phyloP scores from a whole-genome alignment of 176 grass and related monocot species.

The Oryza brachyantha region DNA sequence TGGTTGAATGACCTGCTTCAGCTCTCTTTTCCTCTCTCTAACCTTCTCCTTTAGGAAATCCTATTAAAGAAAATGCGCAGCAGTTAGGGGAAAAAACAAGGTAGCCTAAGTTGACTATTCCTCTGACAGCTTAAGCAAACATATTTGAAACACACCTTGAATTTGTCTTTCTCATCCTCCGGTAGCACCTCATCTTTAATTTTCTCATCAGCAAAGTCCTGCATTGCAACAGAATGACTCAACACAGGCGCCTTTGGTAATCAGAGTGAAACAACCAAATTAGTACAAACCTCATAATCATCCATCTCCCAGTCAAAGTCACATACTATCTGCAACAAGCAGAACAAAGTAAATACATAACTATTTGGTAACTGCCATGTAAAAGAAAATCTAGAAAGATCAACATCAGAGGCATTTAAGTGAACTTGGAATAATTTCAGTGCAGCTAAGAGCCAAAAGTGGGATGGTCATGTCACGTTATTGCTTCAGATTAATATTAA shows the following conservation, averaged over 20 bases:
- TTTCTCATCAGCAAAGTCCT: constrained; percentile 75
- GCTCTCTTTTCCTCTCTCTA: constrained; percentile 66
- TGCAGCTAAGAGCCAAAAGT: background rate
- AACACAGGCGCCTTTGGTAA: constrained; percentile 19
- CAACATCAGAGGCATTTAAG: constrained; percentile 1
- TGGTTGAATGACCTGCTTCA: constrained; percentile 51
- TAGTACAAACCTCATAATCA: constrained; percentile 58
- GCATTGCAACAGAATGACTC: constrained; percentile 16
- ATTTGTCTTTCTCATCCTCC: constrained; percentile 82
- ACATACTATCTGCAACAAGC: constrained; percentile 68
- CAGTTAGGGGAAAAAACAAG: background rate
- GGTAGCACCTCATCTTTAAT: constrained; percentile 58
- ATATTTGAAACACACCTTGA: constrained; percentile 48
- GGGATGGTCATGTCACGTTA: background rate
- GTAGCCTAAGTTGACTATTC: background rate
- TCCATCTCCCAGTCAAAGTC: constrained; percentile 89
- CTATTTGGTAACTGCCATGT: constrained; percentile 1
- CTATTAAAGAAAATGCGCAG: constrained; percentile 35
- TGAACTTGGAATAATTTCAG: background rate
- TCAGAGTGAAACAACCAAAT: constrained; percentile 5
- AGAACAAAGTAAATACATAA: constrained; percentile 17
- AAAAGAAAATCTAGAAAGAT: background rate
- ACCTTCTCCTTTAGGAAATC: constrained; percentile 79
- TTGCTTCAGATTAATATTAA: background rate
- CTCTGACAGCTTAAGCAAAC: constrained; percentile 1